Base-by-base conservation (phyloP, 768 basidiomycete genomes). In the Tricholoma hemisulphureum region DNA sequence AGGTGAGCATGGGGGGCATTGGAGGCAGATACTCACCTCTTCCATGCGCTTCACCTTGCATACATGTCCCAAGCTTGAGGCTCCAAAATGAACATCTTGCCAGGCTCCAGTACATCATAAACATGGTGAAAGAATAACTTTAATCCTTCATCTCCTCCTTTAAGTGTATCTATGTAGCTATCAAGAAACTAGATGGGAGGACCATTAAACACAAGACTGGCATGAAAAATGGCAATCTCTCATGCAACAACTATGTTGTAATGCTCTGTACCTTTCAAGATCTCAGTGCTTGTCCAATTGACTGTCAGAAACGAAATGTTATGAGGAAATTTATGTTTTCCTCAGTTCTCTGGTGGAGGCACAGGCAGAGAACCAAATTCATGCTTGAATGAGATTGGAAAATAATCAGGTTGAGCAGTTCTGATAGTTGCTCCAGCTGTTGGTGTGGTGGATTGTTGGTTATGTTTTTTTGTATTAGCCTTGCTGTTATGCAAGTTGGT, bases 81-180 rank as follows among this genome's bases (percentile, higher is more conserved):
- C 67, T 97, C 94, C 2, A 97, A 75, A 1, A 95, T 66, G 55
- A 95, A 88, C 1, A 69, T 75, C 3, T 91, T 91, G 0, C 84
- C 87, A 0, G 80, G 72, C n/a, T 71, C 75, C 14, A 97, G 76
- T 2, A 82, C 79, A 24, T 69, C 65, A 61, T 84, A 74, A 0
- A 87, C 83, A 39, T 85, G 82, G 2, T 67, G 72, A 65, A 96
- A 95, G 70, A 95, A 92, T 0, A 61, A 57, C 32, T 69, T 62
- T n/a, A 96, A 63, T 0, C 85, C 93, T 1, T 81, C 81, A 65
- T 97, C 94, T 9, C 89, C 88, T 10, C 78, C 76, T 94, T 87
- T 9, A 96, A 76, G 70, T 96, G 94, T 28, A 95, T 91, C 94
- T 94, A 96, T 72, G 95, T 96, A 0, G 93, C 84, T 43, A 95